A percentile compares a stretch with the other conserved stretches of the same genome.
Conservation (phyloP, 106 monocot genomes). For the Acorus gramineus region DNA sequence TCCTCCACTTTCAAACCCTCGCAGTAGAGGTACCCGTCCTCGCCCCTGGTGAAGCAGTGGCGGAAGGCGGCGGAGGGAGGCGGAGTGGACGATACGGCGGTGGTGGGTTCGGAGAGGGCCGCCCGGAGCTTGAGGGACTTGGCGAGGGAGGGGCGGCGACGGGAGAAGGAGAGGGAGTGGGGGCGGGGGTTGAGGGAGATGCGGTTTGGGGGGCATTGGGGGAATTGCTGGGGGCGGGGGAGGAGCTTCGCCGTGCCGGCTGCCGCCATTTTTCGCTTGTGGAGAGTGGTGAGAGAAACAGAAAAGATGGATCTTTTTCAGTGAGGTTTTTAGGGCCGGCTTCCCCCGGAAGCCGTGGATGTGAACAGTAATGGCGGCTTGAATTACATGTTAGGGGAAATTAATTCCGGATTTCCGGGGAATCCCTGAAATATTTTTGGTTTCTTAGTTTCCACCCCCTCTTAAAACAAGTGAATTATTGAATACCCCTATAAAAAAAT, state of each 20-base stretch:
- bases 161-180: not conserved
- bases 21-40: slow-evolving; percentile 65
- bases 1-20: slow-evolving; percentile 66
- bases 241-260: not conserved
- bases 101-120: not conserved
- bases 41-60: slow-evolving; percentile 48
- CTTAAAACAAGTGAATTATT: too few relatives aligned
- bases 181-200: not conserved
- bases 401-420: too few relatives aligned
- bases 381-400: too few relatives aligned
- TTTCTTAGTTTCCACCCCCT: too few relatives aligned
- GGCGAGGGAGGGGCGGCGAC: slow-evolving; percentile 8
- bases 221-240: slow-evolving; percentile 5
- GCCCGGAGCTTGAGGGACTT: slow-evolving; percentile 4
- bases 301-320: too few relatives aligned
- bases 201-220: not conserved
- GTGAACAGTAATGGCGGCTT: too few relatives aligned
- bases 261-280: too few relatives aligned
- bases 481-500: too few relatives aligned
- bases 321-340: too few relatives aligned
- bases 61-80: not conserved
- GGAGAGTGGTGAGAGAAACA: too few relatives aligned
- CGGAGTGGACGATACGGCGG: slow-evolving; percentile 3
- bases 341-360: too few relatives aligned
- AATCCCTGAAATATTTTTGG: too few relatives aligned